Evolutionary conservation across 495 filamentous ascomycete species (phyloP), one percentile per base, ranked within the genome.

Genomic region (Aspergillus saccharolyticus): DNA sequence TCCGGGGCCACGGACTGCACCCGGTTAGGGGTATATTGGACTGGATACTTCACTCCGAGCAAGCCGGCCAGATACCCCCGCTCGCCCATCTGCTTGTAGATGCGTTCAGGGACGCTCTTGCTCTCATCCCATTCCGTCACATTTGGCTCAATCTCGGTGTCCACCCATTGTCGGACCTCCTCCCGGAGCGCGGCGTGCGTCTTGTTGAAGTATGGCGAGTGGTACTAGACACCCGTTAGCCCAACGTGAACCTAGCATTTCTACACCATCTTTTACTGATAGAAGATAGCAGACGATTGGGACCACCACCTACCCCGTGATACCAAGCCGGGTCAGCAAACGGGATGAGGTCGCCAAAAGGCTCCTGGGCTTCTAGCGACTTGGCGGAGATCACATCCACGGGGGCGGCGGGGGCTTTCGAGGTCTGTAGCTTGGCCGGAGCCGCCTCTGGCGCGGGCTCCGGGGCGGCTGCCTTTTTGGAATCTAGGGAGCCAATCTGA

Each of bases 91-190:
- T 91, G 85, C 77, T 96, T 90, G 80, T 96, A 98, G 63, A 98
- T 92, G 58, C 82, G 78, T 44, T 83, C 81, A 0, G 92, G 92
- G 3, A 97, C 91, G 69, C 87, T 81, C 79, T 89, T 93, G 65
- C 84, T 87, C 78, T 96, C 95, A 63, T 98, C 94, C 94, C 94
- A 98, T 70, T 98, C 94, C 44, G 85, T 88, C 50, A 98, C 89
- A 60, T 91, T 79, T 5, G 94, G 94, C 77, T 96, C 91, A 67
- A 97, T 87, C 68, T 90, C 89, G 46, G 78, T 80, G 52, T 96
- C 89, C 48, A 97, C 85, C 92, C 92, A 97, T 79, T 88, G 76
- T 63, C 94, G 89, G 45, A 96, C 81, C 78, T 98, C 94, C 57
- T 80, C 85, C 54, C 94, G 90, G 44, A 98, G 85, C 43, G 88